A percentile compares a stretch with the other conserved stretches of the same genome.
Conservation (phyloP, 208 protist genomes). For the Trypanosomatidae sp. region DNA sequence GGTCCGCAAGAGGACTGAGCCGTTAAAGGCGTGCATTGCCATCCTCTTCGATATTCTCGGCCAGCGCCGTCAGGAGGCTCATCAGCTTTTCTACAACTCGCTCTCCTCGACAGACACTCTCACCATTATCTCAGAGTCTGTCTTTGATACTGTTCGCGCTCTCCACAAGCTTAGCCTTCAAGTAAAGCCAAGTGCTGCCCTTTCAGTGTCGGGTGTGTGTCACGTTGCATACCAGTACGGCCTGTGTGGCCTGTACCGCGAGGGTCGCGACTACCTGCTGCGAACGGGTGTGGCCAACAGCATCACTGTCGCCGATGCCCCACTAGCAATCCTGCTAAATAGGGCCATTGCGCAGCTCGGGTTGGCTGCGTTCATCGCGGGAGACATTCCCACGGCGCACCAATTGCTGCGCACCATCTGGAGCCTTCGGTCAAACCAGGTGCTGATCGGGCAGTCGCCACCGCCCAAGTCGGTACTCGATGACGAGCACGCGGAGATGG, state of each 20-base stretch:
- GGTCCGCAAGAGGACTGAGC: conserved; percentile 23
- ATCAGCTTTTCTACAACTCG: conserved; percentile 60
- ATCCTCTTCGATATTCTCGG: conserved; percentile 73
- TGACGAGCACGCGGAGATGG: conserved; percentile 50
- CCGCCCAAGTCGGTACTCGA: conserved; percentile 35
- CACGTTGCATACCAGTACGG: conserved; percentile 80
- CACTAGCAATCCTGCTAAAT: conserved; percentile 73
- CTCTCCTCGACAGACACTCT: conserved; percentile 22
- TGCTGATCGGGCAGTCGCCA: conserved; percentile 65
- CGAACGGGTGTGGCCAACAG: conserved; percentile 51
- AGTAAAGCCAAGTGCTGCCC: conserved; percentile 25
- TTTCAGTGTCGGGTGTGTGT: conserved; percentile 35
- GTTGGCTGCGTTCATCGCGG: conserved; percentile 73
- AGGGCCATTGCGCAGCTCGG: conserved; percentile 80
- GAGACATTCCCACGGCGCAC: conserved; percentile 64
- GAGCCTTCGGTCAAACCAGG: conserved; percentile 50
- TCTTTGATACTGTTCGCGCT: conserved; percentile 57
- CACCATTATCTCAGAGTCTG: conserved; percentile 47
- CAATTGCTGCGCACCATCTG: conserved; percentile 62
- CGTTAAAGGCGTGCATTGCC: conserved; percentile 43
- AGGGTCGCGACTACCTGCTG: conserved; percentile 74
- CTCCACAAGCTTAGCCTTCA: conserved; percentile 47
- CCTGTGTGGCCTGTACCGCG: conserved; percentile 67
- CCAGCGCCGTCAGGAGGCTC: conserved; percentile 62
- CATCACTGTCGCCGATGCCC: conserved; percentile 23